Evolutionary conservation across 2,329 filamentous ascomycete species (phyloP), one percentile per base, ranked within the genome.

Genomic region (Aspergillus costaricaensis): DNA sequence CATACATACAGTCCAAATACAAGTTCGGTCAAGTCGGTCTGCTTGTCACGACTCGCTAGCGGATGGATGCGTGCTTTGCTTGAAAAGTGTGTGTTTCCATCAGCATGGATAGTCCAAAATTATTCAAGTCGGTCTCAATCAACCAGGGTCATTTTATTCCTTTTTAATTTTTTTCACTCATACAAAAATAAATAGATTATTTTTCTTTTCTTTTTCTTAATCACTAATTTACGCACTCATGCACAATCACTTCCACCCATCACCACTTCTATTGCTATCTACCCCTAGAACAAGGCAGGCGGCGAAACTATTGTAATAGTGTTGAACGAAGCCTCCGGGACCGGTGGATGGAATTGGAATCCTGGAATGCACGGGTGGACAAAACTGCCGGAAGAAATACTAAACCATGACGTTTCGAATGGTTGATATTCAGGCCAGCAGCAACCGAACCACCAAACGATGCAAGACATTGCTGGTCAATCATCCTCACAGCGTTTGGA

Each of bases 1-100:
- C 27, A 30, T 9, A 30, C 8, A 30, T 43, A 43, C 39, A 43
- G 17, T n/a, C n/a, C 17, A 43, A 19, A 17, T 43, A 43, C 19
- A 44, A 36, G 32, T 36, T 36, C 32, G 1, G 32, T 36, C 41
- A 19, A 43, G 38, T 39, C 32, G 21, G 51, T 41, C 30, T 55
- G 43, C 53, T 36, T 53, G 36, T 25, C 36, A 36, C 39, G 36
- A 53, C 51, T 53, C 51, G 51, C 51, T 55, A 47, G 53, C 53
- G 53, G 53, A 44, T 44, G 52, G 39, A 55, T 55, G 52, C 52
- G 52, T 47, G 50, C 43, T 32, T 39, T 47, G 50, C 43, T 32
- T 39, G 52, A 12, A 4, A 30, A 30, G 32, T 14, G 32, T 32
- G 30, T 36, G 32, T 36, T 55, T 47, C 53, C 53, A 41, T 41